Evolutionary conservation across 108 stramenopile species (phyloP), one percentile per base, ranked within the genome.

Genomic region (Chaetoceros tenuissimus): DNA sequence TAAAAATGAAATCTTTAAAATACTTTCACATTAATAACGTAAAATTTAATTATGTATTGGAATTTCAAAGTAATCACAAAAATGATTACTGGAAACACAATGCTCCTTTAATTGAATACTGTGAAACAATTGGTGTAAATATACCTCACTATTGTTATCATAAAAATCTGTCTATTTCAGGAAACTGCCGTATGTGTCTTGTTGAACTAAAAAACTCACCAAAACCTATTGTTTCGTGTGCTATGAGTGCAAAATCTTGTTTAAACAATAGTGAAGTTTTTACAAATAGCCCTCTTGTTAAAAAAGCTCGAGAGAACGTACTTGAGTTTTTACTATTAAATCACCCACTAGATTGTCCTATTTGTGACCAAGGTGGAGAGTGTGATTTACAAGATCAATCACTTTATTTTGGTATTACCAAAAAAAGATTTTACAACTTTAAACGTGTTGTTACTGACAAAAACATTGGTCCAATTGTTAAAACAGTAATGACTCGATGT

Each of bases 301-400:
- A 60, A 63, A 71, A 71, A 63, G 70, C 70, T 22, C 46, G 70
- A 40, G 70, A 71, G 48, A 57, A 55, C 51, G 64, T 71, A 7
- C 21, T 71, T 28, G 70, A 71, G 28, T 59, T 65, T 58, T 61
- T 71, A 43, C 26, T 71, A 19, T 18, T 66, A 51, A 71, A 71
- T 62, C 70, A 71, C 31, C 70, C 70, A 44, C 44, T 71, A 43
- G 70, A 71, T 60, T 71, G 70, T 51, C 64, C 64, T 21, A 71
- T 71, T 51, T 71, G 70, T 60, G 70, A 71, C 59, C 70, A 71
- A 63, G 70, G 64, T 13, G 70, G 70, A 26, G 70, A 71, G 24
- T 71, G 70, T 51, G 70, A 71, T 59, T 61, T 71, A 22, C 70
- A 71, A 59, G 64, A 71, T 65, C 70, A 71, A 54, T 31, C 59